These are phyloP conservation scores for Solanum tacnaense DNA, from an alignment of 257 asterid genomes.

Conservation along the genomic window DNA sequence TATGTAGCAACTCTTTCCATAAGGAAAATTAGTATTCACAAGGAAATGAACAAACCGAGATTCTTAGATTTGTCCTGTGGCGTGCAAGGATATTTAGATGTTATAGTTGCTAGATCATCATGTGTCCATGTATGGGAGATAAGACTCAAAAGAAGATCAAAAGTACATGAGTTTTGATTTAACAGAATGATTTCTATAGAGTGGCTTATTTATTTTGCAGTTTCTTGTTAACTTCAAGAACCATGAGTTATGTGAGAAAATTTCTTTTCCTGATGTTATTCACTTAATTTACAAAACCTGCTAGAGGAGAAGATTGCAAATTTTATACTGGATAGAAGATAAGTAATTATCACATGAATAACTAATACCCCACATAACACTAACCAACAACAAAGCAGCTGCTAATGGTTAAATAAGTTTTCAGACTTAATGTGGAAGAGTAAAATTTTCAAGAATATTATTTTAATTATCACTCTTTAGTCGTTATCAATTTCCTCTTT, in stretches of 20 bases:
- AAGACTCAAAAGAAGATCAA: not conserved
- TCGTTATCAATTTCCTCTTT: not conserved
- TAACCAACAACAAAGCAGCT: not conserved
- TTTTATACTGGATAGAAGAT: not conserved
- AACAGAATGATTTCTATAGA: not conserved
- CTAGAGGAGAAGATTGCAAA: not conserved
- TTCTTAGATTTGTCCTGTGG: not conserved
- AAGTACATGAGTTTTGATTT: not conserved
- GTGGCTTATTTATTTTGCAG: not conserved
- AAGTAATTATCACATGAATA: not conserved
- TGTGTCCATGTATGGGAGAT: not conserved
- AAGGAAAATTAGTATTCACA: not conserved
- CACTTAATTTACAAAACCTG: not conserved
- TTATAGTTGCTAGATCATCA: not conserved
- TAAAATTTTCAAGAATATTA: not conserved
- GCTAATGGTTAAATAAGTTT: not conserved
- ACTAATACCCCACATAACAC: not conserved
- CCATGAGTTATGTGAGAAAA: not conserved
- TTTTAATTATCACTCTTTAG: not conserved
- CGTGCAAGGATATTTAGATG: not conserved
- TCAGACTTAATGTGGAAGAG: not conserved
- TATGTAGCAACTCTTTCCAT: not conserved
- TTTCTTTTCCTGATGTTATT: not conserved
- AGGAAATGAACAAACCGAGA: not conserved
- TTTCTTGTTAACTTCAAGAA: not conserved